These are phyloP conservation scores for Ceratocystis lukuohia DNA, from an alignment of 2,329 filamentous ascomycete genomes.

Conservation along the genomic window DNA sequence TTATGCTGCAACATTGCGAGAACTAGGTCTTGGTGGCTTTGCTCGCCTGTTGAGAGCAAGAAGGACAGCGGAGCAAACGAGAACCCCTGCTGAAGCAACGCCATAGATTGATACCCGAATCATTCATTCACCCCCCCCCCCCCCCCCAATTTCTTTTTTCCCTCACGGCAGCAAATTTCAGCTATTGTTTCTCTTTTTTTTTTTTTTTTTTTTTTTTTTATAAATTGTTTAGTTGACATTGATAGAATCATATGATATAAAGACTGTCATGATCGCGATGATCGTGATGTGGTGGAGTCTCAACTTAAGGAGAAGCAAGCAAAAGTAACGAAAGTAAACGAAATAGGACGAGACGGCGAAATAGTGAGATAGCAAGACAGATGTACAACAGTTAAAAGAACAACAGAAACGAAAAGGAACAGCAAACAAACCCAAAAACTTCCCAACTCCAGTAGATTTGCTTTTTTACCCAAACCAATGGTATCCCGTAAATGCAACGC, in stretches of 20 bases:
- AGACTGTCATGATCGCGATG: neutral
- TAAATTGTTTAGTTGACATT: neutral
- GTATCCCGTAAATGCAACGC: constrained; percentile 18
- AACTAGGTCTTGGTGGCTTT: constrained; percentile 10
- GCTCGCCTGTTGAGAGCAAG: constrained; percentile 10
- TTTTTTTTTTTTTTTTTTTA: neutral
- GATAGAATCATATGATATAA: constrained; percentile 7
- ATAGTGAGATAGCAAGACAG: constrained; percentile 3
- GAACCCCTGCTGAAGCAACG: neutral
- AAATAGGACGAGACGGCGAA: neutral
- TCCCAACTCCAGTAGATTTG: constrained; percentile 19
- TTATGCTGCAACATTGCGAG: constrained; percentile 12
- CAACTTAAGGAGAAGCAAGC: neutral
- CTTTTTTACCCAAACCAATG: constrained; percentile 13
- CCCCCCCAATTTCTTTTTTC: neutral
- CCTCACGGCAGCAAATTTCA: neutral
- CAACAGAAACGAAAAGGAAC: constrained; percentile 7
- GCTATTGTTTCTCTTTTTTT: neutral
- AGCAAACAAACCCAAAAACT: constrained; percentile 15
- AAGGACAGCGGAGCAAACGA: constrained; percentile 1
- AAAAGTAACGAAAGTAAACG: neutral
- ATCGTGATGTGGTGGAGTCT: neutral
- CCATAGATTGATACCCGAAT: constrained; percentile 9
- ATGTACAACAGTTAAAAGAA: constrained; percentile 6
- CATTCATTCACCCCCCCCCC: neutral